Percentiles rank a stretch among this genome's conserved stretches.
Conservation (phyloP, 345 rosid species). For the Eucalyptus victrix region DNA sequence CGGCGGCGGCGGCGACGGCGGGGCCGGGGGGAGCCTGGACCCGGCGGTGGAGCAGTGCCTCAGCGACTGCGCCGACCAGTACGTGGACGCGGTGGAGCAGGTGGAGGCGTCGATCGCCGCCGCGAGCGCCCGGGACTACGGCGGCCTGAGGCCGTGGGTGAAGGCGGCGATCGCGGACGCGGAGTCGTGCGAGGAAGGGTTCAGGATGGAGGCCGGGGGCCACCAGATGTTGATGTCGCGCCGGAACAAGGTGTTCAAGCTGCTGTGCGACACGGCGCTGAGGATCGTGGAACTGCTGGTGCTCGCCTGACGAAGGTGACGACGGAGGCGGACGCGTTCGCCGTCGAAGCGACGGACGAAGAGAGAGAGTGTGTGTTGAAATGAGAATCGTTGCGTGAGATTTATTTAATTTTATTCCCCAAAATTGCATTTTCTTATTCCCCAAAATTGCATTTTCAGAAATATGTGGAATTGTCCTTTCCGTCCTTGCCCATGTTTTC, state of each 20-base stretch:
- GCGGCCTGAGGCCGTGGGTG: background rate
- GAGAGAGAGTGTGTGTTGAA: background rate
- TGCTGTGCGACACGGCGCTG: background rate
- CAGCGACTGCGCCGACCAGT: constrained; percentile 1
- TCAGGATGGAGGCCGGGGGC: background rate
- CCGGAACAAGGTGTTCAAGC: background rate
- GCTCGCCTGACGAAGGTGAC: background rate
- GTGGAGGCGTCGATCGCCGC: constrained; percentile 6
- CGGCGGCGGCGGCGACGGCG: background rate
- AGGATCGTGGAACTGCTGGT: background rate
- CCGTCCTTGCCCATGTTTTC: background rate
- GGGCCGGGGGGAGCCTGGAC: background rate
- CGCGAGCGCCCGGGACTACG: background rate
- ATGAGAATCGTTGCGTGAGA: background rate
- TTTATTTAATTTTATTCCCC: background rate
- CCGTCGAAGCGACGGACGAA: background rate
- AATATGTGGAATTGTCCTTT: background rate
- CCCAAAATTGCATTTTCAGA: background rate
- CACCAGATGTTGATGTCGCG: background rate
- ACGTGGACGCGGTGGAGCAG: constrained; percentile 5
- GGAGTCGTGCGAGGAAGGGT: constrained; percentile 1
- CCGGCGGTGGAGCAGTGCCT: constrained; percentile 3
- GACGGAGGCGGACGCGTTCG: background rate
- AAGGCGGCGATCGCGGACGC: background rate
- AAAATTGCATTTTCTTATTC: background rate